Percentiles rank a stretch among this genome's conserved stretches.
These are phyloP conservation scores for Mycena epipterygia DNA, from an alignment of 768 basidiomycete genomes.

Conservation along the genomic window DNA sequence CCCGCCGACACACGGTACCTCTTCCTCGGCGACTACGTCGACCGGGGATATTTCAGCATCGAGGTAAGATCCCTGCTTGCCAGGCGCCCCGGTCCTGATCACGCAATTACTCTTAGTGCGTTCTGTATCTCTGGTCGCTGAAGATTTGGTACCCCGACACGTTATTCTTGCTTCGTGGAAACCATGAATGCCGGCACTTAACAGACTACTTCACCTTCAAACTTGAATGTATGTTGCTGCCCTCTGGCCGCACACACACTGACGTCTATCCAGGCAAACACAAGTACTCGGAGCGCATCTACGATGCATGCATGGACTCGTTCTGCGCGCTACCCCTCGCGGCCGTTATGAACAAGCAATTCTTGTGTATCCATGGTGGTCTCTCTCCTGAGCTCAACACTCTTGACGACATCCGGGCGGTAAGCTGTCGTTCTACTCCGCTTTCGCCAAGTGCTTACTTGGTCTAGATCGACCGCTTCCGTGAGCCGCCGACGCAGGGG, in stretches of 20 bases:
- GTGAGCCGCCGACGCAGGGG: conserved; percentile 97
- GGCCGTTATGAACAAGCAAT: conserved; percentile 99
- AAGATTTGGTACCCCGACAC: conserved; percentile 99
- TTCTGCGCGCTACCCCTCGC: conserved; percentile 97
- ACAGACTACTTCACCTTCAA: conserved; percentile 99
- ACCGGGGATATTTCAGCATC: conserved; percentile 94
- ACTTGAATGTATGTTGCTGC: conserved; percentile 85
- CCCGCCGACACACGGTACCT: conserved; percentile 95
- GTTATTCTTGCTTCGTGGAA: conserved; percentile 95
- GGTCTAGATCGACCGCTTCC: conserved; percentile 93
- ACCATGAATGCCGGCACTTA: conserved; percentile 98
- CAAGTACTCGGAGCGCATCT: conserved; percentile 97
- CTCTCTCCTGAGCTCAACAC: conserved; percentile 96
- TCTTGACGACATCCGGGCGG: conserved; percentile 92
- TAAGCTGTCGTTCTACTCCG: conserved; percentile 51
- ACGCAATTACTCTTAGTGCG: conserved; percentile 73
- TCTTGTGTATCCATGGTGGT: conserved; percentile 98
- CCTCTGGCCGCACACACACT: conserved; percentile 9
- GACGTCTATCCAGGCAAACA: conserved; percentile 81
- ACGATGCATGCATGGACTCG: conserved; percentile 98
- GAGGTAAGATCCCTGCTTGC: conserved; percentile 65
- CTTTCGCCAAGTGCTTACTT: neutral
- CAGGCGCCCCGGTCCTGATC: neutral
- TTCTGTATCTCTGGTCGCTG: conserved; percentile 96
- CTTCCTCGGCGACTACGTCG: conserved; percentile 94